A percentile compares a stretch with the other conserved stretches of the same genome.
These are phyloP conservation scores for Ambrosia hybrid DNA, from an alignment of 140 eudicot genomes.

Conservation along the genomic window DNA sequence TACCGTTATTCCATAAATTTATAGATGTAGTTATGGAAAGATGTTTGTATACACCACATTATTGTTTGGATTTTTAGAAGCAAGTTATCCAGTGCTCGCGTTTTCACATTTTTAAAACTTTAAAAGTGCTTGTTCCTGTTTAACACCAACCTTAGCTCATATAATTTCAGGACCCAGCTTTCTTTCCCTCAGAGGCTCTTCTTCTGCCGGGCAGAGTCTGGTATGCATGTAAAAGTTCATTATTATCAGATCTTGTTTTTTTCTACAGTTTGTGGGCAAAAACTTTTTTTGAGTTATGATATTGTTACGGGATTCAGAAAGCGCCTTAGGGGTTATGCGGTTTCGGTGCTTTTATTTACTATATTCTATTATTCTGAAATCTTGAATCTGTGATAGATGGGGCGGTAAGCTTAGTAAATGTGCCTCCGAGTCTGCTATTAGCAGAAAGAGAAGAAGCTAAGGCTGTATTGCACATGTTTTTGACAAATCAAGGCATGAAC, in stretches of 20 bases:
- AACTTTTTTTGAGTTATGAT: neutral
- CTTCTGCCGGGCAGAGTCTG: constrained; percentile 51
- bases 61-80: constrained; percentile 7
- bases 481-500: constrained; percentile 73
- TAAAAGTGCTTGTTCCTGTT: constrained; percentile 3
- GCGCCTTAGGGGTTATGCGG: too few species aligned
- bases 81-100: neutral
- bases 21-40: neutral
- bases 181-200: constrained; percentile 57
- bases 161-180: constrained; percentile 49
- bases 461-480: constrained; percentile 76
- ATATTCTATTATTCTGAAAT: constrained; percentile 23
- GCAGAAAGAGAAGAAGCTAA: constrained; percentile 93
- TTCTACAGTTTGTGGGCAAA: neutral
- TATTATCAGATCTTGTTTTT: constrained; percentile 13
- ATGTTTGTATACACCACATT: neutral
- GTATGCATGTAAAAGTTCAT: constrained; percentile 41
- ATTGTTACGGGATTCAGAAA: neutral
- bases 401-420: constrained; percentile 57
- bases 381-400: constrained; percentile 52
- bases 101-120: neutral
- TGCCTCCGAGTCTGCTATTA: constrained; percentile 61
- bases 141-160: constrained; percentile 29
- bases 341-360: neutral
- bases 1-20: neutral